phyloP scores from a whole-genome alignment of 208 protist species.

The Crithidia mellificae region DNA sequence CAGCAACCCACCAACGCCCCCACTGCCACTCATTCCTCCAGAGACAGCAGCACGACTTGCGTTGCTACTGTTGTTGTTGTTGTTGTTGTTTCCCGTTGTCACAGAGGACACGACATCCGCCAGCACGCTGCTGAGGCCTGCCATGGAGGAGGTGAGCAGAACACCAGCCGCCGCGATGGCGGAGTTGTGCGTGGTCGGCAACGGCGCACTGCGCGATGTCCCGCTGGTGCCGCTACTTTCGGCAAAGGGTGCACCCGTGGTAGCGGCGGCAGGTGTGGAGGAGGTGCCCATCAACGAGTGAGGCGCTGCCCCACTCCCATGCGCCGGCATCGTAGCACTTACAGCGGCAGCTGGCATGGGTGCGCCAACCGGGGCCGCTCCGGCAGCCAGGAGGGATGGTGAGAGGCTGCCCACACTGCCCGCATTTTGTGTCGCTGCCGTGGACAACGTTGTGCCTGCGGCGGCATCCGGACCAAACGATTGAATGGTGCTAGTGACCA shows the following conservation, averaged over 20 bases:
- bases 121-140: conserved; percentile 14
- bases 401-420: too few relatives aligned
- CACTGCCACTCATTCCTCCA: neutral
- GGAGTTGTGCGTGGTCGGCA: neutral
- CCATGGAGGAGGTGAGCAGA: conserved; percentile 16
- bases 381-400: too few relatives aligned
- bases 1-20: neutral
- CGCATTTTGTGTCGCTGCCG: too few relatives aligned
- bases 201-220: too few relatives aligned
- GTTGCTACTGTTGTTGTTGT: neutral
- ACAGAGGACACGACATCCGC: conserved; percentile 20
- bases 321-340: too few relatives aligned
- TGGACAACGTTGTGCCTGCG: too few relatives aligned
- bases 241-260: neutral
- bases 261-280: neutral
- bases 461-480: neutral
- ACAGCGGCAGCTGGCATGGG: too few relatives aligned
- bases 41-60: neutral
- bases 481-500: neutral
- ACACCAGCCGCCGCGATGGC: conserved; percentile 9
- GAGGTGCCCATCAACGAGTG: too few relatives aligned
- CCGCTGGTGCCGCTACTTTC: too few relatives aligned
- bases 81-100: conserved; percentile 1
- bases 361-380: too few relatives aligned
- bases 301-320: too few relatives aligned